Evolutionary conservation across 768 basidiomycete genomes (phyloP), one percentile per base, ranked within the genome.

Genomic region (Pleurotus cornucopiae): DNA sequence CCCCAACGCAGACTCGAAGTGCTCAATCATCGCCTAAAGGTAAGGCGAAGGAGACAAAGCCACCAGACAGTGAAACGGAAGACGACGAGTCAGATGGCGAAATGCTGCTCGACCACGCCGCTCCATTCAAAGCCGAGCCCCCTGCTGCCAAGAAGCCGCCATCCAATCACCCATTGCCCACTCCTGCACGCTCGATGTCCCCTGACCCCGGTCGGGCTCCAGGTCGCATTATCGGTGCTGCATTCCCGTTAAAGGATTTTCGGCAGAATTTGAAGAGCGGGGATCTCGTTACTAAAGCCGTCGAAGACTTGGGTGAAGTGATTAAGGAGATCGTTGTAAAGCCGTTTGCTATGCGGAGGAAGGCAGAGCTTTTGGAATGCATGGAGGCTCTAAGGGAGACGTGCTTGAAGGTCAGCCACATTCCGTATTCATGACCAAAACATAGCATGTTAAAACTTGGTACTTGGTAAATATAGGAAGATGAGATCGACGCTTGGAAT

Each of bases 401-500:
- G 3, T 88, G 84, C 21, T 67, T 91, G 60, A 77, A 77, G 72
- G 88, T 87, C 57, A 48, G 80, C 65, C 23, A 25, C 44, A 34
- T 23, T 2, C 30, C 11, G 11, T 11, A 7, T 11, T 11, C 1
- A 34, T 34, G 30, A 34, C 30, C 11, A 34, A 34, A 25, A 34
- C 30, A 34, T 34, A 11, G 11, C 30, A 34, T 34, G 11, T 11
- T 34, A 9, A 34, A 23, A 3, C 5, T 34, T 39, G 16, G 43
- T 26, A 23, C 26, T 49, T 16, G 21, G 40, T 34, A 34, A 34
- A 18, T 54, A 23, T 60, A 91, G 83, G 88, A 92, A 71, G 89
- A 92, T 67, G 89, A 93, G 67, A 81, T 92, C 38, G 86, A 88
- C 45, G 81, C 80, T 30, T 94, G 91, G 91, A 93, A 94, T 69